Percentiles rank a stretch among this genome's conserved stretches.
Evolutionary conservation across 202 grass and related monocot species (phyloP).

Genomic region (Cymbopogon flexuosus): DNA sequence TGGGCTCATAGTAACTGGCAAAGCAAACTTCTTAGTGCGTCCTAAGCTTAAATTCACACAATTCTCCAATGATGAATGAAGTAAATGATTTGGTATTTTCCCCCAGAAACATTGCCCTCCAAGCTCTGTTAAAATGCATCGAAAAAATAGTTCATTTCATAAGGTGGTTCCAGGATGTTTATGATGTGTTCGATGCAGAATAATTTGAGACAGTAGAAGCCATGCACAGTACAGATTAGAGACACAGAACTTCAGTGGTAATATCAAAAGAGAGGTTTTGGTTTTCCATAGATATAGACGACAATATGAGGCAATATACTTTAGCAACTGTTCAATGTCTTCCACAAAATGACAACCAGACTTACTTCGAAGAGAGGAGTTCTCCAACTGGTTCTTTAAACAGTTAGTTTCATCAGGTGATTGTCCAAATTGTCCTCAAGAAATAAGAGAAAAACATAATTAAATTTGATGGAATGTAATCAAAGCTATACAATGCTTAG

Average conservation of each 20-base stretch:
- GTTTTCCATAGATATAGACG: background rate
- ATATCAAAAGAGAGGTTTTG: background rate
- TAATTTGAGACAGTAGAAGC: background rate
- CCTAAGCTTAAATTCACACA: constrained; percentile 63
- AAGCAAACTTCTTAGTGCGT: constrained; percentile 45
- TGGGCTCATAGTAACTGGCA: constrained; percentile 57
- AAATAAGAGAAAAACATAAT: constrained; percentile 34
- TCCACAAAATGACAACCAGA: constrained; percentile 7
- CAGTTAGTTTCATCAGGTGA: constrained; percentile 43
- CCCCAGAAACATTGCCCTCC: constrained; percentile 81
- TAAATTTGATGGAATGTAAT: constrained; percentile 28
- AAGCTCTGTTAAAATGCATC: constrained; percentile 45
- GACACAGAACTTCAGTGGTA: background rate
- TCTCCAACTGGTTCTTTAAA: constrained; percentile 23
- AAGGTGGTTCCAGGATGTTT: constrained; percentile 5
- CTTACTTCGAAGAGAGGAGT: constrained; percentile 54
- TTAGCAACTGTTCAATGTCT: background rate
- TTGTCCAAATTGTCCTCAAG: constrained; percentile 42
- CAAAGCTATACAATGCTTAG: constrained; percentile 26
- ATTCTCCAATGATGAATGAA: constrained; percentile 61
- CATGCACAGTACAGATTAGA: background rate
- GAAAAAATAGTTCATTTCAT: constrained; percentile 21
- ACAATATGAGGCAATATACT: background rate
- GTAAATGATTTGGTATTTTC: constrained; percentile 63
- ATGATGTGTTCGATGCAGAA: background rate